These are phyloP conservation scores for Hirschfeldia incana DNA, from an alignment of 345 rosid species.

Conservation along the genomic window DNA sequence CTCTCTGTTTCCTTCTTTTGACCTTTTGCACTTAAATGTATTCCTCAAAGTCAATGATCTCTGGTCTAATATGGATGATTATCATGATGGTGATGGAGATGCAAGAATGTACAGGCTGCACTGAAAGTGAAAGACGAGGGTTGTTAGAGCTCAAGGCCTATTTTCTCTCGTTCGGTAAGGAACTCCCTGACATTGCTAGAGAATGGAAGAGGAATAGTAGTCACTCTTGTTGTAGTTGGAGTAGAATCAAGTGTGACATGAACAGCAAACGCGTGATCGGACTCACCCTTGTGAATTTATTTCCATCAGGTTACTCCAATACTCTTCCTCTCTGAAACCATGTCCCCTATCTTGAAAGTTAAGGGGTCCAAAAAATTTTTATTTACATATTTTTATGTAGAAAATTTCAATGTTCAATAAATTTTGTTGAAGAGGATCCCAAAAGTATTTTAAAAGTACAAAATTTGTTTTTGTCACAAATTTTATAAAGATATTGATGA, in stretches of 20 bases:
- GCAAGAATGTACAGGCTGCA: constrained; percentile 22
- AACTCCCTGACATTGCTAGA: constrained; percentile 2
- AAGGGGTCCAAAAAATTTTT: no score
- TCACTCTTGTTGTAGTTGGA: constrained; percentile 24
- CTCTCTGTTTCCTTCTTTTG: background rate
- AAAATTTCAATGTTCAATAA: no score
- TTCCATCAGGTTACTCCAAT: background rate
- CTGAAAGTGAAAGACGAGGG: constrained; percentile 28
- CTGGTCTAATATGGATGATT: constrained; percentile 8
- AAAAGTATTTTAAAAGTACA: no score
- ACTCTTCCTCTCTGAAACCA: background rate
- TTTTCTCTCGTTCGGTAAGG: background rate
- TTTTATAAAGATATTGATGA: no score
- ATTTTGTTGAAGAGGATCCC: no score
- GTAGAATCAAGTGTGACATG: background rate
- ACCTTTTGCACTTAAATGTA: background rate
- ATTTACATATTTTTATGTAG: no score
- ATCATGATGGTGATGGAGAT: constrained; percentile 1
- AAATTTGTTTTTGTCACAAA: no score
- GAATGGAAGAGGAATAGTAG: constrained; percentile 12
- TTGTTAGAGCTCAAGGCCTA: constrained; percentile 29
- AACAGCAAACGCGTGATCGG: background rate
- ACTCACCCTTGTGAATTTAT: constrained; percentile 15
- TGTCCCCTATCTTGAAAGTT: no score
- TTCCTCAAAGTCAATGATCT: constrained; percentile 6